phyloP scores from a whole-genome alignment of 768 basidiomycete species.

The Lactifluus pinguis region DNA sequence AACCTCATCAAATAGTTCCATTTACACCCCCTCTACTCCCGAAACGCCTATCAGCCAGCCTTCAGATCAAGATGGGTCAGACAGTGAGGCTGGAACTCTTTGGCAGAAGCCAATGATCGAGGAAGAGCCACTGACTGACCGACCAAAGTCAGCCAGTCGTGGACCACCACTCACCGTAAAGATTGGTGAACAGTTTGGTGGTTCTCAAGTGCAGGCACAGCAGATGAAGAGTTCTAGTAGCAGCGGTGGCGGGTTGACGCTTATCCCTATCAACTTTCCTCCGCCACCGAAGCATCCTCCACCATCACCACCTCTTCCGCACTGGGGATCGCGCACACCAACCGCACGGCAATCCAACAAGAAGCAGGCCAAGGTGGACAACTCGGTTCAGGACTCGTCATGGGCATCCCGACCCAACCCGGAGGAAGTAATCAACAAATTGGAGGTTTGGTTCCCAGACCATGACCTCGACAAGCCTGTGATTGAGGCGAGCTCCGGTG shows the following conservation, averaged over 20 bases:
- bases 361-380: constrained; percentile 29
- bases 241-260: constrained; percentile 31
- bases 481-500: constrained; percentile 76
- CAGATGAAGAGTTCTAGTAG: constrained; percentile 12
- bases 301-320: constrained; percentile 21
- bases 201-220: constrained; percentile 23
- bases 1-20: not conserved
- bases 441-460: constrained; percentile 93
- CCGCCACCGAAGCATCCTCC: constrained; percentile 21
- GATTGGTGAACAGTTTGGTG: constrained; percentile 21
- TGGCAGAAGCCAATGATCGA: constrained; percentile 36
- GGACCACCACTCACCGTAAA: constrained; percentile 20
- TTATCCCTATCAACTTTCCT: constrained; percentile 21
- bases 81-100: constrained; percentile 38
- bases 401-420: constrained; percentile 89
- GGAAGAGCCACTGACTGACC: constrained; percentile 5
- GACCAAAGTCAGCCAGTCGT: constrained; percentile 7
- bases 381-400: constrained; percentile 61
- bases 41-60: constrained; percentile 13
- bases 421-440: constrained; percentile 86
- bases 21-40: constrained; percentile 8
- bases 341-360: constrained; percentile 16
- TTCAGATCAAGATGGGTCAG: constrained; percentile 38
- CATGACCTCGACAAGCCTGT: constrained; percentile 95
- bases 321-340: constrained; percentile 21